Conservation (phyloP, 352 stramenopile genomes). For the Pilasporangium apinafurcum region DNA sequence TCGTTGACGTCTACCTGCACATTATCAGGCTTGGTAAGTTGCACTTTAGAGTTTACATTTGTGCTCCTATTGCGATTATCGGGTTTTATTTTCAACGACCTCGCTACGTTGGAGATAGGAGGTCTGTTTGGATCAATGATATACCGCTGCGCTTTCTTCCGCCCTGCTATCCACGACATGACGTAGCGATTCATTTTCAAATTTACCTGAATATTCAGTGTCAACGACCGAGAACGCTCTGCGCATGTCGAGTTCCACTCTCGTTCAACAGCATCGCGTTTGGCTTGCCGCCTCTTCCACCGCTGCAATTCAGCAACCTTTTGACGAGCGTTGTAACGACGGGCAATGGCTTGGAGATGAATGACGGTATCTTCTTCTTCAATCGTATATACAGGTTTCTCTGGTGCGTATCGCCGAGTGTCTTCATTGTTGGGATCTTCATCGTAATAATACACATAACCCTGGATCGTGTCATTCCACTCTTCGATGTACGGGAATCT, state of each 20-base stretch:
- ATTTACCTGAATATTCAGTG: conserved; percentile 17
- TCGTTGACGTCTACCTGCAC: not conserved
- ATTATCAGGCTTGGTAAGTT: not conserved
- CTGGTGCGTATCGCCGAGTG: conserved; percentile 10
- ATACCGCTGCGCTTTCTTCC: not conserved
- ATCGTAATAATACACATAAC: conserved; percentile 29
- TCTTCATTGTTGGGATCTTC: conserved; percentile 3
- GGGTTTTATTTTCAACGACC: too few relatives aligned
- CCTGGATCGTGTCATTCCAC: conserved; percentile 42
- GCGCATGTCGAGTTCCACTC: conserved; percentile 27
- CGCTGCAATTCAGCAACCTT: conserved; percentile 21
- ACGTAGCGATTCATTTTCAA: conserved; percentile 9
- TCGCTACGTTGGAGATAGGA: too few relatives aligned
- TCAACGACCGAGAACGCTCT: conserved; percentile 43
- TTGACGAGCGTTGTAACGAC: conserved; percentile 30
- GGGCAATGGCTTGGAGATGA: conserved; percentile 30
- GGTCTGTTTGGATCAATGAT: too few relatives aligned
- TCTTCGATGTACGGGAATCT: conserved; percentile 54
- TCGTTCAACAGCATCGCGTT: conserved; percentile 21
- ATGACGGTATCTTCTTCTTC: conserved; percentile 48
- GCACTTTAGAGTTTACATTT: not conserved
- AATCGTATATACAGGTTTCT: conserved; percentile 56
- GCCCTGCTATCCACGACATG: conserved; percentile 13
- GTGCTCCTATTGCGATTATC: not conserved
- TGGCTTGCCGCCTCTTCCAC: conserved; percentile 14